phyloP scores from a whole-genome alignment of 2,329 filamentous ascomycete genomes.

The Colletotrichum liriopes region DNA sequence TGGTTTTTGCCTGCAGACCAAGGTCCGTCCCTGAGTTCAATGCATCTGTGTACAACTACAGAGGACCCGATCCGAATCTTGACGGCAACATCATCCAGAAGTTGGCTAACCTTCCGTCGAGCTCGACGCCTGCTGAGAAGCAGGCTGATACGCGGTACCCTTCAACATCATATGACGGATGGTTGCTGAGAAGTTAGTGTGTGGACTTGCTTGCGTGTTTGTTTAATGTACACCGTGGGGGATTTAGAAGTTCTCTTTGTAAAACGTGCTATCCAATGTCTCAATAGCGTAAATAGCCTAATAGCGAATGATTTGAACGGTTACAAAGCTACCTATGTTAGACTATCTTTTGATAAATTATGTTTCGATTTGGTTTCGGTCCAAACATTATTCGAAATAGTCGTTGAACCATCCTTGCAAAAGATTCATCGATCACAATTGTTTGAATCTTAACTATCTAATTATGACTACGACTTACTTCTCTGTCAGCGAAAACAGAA shows the following conservation, averaged over 20 bases:
- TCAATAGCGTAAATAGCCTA: not conserved
- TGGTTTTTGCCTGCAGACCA: slow-evolving; percentile 31
- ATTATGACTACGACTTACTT: not conserved
- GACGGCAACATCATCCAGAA: slow-evolving; percentile 30
- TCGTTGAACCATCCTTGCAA: too few relatives aligned
- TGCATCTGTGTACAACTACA: slow-evolving; percentile 35
- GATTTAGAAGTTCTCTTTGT: not conserved
- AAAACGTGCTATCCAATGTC: not conserved
- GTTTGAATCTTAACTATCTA: not conserved
- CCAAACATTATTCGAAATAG: too few relatives aligned
- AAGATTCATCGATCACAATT: not conserved
- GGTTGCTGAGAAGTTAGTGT: slow-evolving; percentile 2
- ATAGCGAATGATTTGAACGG: not conserved
- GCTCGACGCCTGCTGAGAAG: slow-evolving; percentile 2
- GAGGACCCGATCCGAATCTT: slow-evolving; percentile 21
- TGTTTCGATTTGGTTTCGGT: too few relatives aligned
- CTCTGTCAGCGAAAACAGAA: not conserved
- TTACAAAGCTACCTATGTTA: too few relatives aligned
- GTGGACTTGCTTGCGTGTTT: not conserved
- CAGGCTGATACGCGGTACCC: slow-evolving; percentile 14
- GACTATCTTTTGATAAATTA: too few relatives aligned
- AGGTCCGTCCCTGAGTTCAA: slow-evolving; percentile 11
- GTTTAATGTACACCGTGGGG: too few relatives aligned
- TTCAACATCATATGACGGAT: slow-evolving; percentile 22
- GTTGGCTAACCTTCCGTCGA: slow-evolving; percentile 21